Evolutionary conservation across 2,329 filamentous ascomycete genomes (phyloP).

Genomic region (Diaporthe destruens): DNA sequence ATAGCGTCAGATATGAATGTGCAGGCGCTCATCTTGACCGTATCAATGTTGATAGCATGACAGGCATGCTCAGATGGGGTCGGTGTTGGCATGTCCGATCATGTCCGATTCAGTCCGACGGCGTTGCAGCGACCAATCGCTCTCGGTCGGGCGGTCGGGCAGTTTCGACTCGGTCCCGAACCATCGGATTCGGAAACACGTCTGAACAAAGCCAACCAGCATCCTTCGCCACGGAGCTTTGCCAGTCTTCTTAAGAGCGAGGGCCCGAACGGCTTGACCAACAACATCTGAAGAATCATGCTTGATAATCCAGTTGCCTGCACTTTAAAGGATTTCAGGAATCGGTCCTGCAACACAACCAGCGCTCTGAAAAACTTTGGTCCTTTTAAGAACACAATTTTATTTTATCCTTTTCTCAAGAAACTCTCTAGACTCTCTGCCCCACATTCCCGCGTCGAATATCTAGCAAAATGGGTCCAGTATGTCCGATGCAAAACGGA

Average conservation of each 20-base stretch:
- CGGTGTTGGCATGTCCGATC: neutral
- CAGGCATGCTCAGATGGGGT: neutral
- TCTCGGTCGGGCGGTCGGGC: conserved; percentile 20
- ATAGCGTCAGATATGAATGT: neutral
- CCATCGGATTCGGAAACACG: neutral
- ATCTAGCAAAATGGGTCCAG: conserved; percentile 17
- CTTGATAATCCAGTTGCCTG: conserved; percentile 2
- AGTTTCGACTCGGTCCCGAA: conserved; percentile 33
- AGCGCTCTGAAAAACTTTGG: too few relatives aligned
- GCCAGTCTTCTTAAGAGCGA: conserved; percentile 13
- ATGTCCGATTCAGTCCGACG: conserved; percentile 2
- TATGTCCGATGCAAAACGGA: conserved; percentile 28
- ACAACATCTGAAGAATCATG: neutral
- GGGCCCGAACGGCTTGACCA: neutral
- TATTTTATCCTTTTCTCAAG: too few relatives aligned
- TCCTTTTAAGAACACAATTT: neutral
- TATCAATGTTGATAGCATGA: neutral
- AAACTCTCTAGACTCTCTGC: too few relatives aligned
- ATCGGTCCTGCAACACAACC: neutral
- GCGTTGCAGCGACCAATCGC: neutral
- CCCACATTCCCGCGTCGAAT: too few relatives aligned
- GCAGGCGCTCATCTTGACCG: too few relatives aligned
- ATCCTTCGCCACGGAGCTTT: neutral
- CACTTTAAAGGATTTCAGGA: conserved; percentile 7
- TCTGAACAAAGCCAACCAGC: conserved; percentile 1